Evolutionary conservation across 768 basidiomycete species (phyloP).

Genomic region (Krasilnikovozyma curviuscula): DNA sequence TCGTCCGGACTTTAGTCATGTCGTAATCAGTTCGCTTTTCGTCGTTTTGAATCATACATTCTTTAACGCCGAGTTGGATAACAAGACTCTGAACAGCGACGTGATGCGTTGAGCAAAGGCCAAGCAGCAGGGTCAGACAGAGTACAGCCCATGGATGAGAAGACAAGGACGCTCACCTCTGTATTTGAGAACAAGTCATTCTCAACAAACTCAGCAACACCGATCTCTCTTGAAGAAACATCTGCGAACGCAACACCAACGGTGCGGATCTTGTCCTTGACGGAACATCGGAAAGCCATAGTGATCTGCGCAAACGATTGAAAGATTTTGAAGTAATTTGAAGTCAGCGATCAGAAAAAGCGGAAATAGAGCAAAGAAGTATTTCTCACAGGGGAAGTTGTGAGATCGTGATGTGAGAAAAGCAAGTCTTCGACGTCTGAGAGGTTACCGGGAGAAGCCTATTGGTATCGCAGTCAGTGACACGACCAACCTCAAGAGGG

Average conservation of each 20-base stretch:
- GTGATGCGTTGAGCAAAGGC: not conserved
- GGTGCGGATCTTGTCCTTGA: constrained; percentile 29
- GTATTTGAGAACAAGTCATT: constrained; percentile 90
- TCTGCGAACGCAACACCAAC: constrained; percentile 86
- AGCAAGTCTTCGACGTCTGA: constrained; percentile 58
- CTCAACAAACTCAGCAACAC: constrained; percentile 78
- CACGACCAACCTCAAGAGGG: not conserved
- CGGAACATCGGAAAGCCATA: constrained; percentile 58
- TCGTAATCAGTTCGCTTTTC: constrained; percentile 45
- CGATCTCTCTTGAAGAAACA: constrained; percentile 62
- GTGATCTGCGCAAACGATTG: constrained; percentile 38
- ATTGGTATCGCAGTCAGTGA: no score
- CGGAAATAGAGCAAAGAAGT: not conserved
- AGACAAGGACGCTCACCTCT: constrained; percentile 38
- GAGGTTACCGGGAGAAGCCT: constrained; percentile 59
- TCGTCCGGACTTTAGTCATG: constrained; percentile 60
- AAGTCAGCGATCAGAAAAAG: not conserved
- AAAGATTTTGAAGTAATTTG: not conserved
- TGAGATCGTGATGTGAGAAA: constrained; percentile 57
- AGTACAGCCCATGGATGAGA: not conserved
- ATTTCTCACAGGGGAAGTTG: constrained; percentile 40
- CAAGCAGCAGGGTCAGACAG: not conserved
- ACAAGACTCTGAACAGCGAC: constrained; percentile 48
- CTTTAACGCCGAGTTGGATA: constrained; percentile 94
- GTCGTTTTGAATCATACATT: constrained; percentile 51